Conservation (phyloP, 139 green algal genomes). For the Coelastrella sp. region DNA sequence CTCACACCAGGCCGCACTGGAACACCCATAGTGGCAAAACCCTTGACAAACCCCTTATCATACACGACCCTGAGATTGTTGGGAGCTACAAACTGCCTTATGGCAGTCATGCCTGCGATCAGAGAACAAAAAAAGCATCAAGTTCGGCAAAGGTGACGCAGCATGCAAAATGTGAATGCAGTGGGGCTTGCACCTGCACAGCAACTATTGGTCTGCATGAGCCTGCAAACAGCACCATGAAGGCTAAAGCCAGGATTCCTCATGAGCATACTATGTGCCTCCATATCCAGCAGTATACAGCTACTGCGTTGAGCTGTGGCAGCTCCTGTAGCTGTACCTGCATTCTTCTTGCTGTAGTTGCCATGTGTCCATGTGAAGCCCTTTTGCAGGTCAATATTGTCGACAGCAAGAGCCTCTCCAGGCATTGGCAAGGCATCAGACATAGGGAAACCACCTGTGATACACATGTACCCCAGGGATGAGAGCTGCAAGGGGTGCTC, state of each 20-base stretch:
- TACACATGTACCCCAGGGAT: background rate
- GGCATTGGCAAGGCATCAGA: slow-evolving; percentile 39
- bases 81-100: slow-evolving; percentile 40
- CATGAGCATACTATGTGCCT: too few relatives aligned
- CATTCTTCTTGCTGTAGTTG: slow-evolving; percentile 4
- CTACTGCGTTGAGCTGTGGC: too few relatives aligned
- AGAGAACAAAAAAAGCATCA: too few relatives aligned
- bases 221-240: too few relatives aligned
- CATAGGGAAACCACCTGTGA: slow-evolving; percentile 44
- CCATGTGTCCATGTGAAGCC: slow-evolving; percentile 31
- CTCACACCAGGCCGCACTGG: slow-evolving; percentile 47
- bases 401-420: slow-evolving; percentile 2
- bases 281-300: too few relatives aligned
- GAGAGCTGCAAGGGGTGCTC: too few relatives aligned
- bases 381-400: background rate
- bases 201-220: too few relatives aligned
- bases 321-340: too few relatives aligned
- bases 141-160: too few relatives aligned
- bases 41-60: slow-evolving; percentile 36
- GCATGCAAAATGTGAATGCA: too few relatives aligned
- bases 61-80: slow-evolving; percentile 42
- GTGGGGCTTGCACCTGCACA: too few relatives aligned
- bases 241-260: too few relatives aligned
- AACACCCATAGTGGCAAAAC: slow-evolving; percentile 11
- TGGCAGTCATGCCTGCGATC: slow-evolving; percentile 21